These are phyloP conservation scores for Chlamydomonas sp. DNA, from an alignment of 139 green algal species.

Conservation along the genomic window DNA sequence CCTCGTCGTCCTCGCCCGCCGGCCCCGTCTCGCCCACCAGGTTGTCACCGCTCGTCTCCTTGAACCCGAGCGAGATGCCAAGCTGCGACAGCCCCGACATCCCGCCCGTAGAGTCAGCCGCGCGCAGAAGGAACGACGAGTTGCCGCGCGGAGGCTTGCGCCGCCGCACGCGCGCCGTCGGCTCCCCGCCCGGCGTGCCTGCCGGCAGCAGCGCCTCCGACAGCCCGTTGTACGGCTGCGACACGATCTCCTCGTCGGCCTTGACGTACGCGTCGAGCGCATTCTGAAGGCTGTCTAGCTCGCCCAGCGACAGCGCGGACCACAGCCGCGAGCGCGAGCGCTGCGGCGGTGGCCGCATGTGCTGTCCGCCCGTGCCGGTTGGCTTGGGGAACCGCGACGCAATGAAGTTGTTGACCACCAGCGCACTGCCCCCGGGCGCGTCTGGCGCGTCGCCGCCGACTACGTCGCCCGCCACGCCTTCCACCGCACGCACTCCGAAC, in stretches of 20 bases:
- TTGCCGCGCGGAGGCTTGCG: conserved; percentile 11
- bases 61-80: conserved; percentile 10
- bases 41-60: no score
- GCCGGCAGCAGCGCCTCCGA: background rate
- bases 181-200: background rate
- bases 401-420: no score
- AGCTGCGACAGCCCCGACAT: conserved; percentile 8
- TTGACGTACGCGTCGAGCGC: conserved; percentile 59
- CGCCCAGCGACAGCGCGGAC: conserved; percentile 38
- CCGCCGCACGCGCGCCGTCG: background rate
- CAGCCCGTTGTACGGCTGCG: background rate
- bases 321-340: conserved; percentile 48
- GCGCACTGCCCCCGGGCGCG: no score
- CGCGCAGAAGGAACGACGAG: conserved; percentile 1
- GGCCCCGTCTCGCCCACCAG: no score
- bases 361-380: background rate
- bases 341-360: conserved; percentile 24
- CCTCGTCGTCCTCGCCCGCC: no score
- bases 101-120: background rate
- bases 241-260: conserved; percentile 23
- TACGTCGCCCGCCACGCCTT: no score
- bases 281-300: conserved; percentile 52
- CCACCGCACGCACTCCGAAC: no score
- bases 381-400: no score
- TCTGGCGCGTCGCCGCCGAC: no score